Evolutionary conservation across 768 basidiomycete species (phyloP), one percentile per base, ranked within the genome.

Genomic region (Pleurotus giganteus): DNA sequence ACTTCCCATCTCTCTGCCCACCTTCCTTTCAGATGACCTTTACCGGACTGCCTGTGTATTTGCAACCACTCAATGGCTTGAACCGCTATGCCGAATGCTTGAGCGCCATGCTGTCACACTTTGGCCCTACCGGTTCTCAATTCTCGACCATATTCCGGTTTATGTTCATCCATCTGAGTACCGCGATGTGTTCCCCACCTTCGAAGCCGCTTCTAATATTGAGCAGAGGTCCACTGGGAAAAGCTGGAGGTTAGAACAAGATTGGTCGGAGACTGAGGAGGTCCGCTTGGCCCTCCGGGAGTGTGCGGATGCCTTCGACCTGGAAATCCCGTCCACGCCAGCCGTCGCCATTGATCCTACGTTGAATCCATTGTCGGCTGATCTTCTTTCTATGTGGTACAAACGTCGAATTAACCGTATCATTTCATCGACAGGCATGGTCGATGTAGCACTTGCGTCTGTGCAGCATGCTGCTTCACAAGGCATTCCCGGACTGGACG

Each of bases 391-490:
- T 4, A 51, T 64, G 23, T 98, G 94, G 95, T 98, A 97, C 71
- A 79, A 71, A 60, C 61, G 57, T 3, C 86, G 86, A 28, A 84
- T 91, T 23, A 73, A 85, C 36, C 58, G 63, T 12, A 79, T 93
- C 57, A 80, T 94, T 24, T 66, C 73, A 5, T 72, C 75, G 0
- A 85, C 86, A 0, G 94, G 94, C 1, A 80, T 93, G 71, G 72
- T 94, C 39, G 89, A 94, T 61, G 68, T 83, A 29, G 91, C 94
- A 3, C 76, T 98, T 17, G 81, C 83, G 5, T 76, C 88, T 42
- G 79, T 93, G 7, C 95, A 97, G 66, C 86, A 96, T 59, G 94
- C 86, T 12, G 94, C 89, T 9, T 87, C 93, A 6, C 83, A 84
- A 60, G 88, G 88, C 12, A 75, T 97, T 11, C 79, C 84, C 17